A percentile compares a stretch with the other conserved stretches of the same genome.
phyloP scores from a whole-genome alignment of 208 protist species.

The Leishmania aethiopica region DNA sequence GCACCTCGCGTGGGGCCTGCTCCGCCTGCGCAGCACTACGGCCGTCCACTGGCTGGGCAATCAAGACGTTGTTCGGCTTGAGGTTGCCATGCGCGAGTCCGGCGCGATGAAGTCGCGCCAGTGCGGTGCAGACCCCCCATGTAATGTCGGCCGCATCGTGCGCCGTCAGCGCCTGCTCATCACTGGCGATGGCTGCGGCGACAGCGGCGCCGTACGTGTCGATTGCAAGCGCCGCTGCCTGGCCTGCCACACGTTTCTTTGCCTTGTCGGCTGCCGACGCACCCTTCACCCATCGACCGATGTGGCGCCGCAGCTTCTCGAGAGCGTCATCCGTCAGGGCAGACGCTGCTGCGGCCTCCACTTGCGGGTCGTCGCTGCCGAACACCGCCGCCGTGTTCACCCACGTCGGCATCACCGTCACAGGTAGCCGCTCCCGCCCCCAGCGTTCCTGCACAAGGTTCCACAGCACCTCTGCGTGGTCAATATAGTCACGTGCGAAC shows the following conservation, averaged over 20 bases:
- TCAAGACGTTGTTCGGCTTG: slow-evolving; percentile 58
- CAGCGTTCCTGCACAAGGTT: slow-evolving; percentile 27
- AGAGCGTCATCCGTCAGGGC: slow-evolving; percentile 9
- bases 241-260: slow-evolving; percentile 17
- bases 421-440: slow-evolving; percentile 20
- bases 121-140: slow-evolving; percentile 21
- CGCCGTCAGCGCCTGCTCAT: slow-evolving; percentile 12
- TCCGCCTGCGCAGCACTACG: too few relatives aligned
- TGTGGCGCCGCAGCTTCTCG: slow-evolving; percentile 17
- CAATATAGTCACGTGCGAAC: slow-evolving; percentile 31
- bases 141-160: slow-evolving; percentile 31
- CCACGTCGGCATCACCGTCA: slow-evolving; percentile 27
- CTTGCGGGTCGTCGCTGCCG: not conserved
- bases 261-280: slow-evolving; percentile 18
- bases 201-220: slow-evolving; percentile 1
- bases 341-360: not conserved
- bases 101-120: slow-evolving; percentile 20
- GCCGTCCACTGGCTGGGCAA: slow-evolving; percentile 10
- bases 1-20: slow-evolving; percentile 4
- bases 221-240: slow-evolving; percentile 1
- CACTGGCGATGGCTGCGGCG: slow-evolving; percentile 7
- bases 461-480: slow-evolving; percentile 11
- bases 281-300: slow-evolving; percentile 19
- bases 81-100: slow-evolving; percentile 53
- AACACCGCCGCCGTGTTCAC: slow-evolving; percentile 9